Percentiles rank a stretch among this genome's conserved stretches.
These are phyloP conservation scores for Nitzschia sp. DNA, from an alignment of 108 stramenopile species.

Conservation along the genomic window DNA sequence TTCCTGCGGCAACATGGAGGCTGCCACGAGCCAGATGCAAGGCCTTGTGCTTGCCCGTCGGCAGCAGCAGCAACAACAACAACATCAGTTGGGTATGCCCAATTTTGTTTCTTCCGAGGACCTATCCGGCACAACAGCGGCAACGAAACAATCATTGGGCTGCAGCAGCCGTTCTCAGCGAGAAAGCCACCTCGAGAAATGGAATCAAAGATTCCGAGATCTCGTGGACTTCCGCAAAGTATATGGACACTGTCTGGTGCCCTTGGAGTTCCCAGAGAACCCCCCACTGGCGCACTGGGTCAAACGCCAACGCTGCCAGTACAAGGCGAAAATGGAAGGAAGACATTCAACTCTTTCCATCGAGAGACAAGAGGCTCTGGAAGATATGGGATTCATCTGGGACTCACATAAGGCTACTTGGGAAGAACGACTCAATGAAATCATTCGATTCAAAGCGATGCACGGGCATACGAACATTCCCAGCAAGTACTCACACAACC, in stretches of 20 bases:
- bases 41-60: background rate
- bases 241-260: constrained; percentile 44
- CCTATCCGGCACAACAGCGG: background rate
- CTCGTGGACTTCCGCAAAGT: constrained; percentile 29
- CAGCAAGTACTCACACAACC: background rate
- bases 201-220: constrained; percentile 42
- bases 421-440: constrained; percentile 16
- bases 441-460: background rate
- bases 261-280: constrained; percentile 14
- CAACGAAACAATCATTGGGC: too few species aligned
- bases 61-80: background rate
- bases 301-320: constrained; percentile 38
- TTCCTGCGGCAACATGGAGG: too few species aligned
- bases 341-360: constrained; percentile 5
- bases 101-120: background rate
- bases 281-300: constrained; percentile 32
- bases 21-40: too few species aligned
- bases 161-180: background rate
- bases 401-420: constrained; percentile 17
- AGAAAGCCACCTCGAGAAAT: constrained; percentile 30
- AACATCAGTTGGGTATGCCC: background rate
- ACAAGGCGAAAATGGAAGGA: constrained; percentile 19
- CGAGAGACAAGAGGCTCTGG: constrained; percentile 9
- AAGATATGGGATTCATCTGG: constrained; percentile 28
- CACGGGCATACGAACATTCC: constrained; percentile 21